A percentile compares a stretch with the other conserved stretches of the same genome.
Evolutionary conservation across 495 filamentous ascomycete species (phyloP).

Genomic region (Friedmanniomyces endolithicus): DNA sequence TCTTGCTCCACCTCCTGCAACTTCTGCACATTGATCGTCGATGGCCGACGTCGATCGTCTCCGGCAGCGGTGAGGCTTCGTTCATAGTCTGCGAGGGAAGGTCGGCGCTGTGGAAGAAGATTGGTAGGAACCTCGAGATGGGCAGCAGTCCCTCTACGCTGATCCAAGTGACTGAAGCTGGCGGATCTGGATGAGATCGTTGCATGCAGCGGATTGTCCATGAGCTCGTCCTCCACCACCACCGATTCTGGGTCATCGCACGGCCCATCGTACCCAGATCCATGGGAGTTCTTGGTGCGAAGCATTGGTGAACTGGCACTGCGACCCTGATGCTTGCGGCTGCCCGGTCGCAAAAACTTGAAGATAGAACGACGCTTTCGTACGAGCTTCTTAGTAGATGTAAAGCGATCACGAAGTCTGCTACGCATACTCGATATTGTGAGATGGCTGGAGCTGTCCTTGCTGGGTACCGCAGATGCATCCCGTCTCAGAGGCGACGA

Average conservation of each 20-base stretch:
- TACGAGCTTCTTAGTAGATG: conserved; percentile 12
- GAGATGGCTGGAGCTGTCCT: conserved; percentile 7
- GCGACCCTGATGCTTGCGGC: conserved; percentile 15
- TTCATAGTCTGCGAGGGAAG: conserved; percentile 18
- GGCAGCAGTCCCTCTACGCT: not conserved
- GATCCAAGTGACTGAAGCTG: conserved; percentile 4
- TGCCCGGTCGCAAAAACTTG: conserved; percentile 17
- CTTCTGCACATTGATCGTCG: conserved; percentile 6
- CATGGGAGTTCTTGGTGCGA: not conserved
- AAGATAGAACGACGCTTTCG: conserved; percentile 19
- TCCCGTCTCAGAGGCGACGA: conserved; percentile 1
- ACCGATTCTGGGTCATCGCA: conserved; percentile 8
- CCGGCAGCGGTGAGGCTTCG: conserved; percentile 12
- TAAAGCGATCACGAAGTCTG: conserved; percentile 10
- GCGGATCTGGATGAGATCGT: not conserved
- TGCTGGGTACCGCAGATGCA: not conserved
- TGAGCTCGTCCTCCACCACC: conserved; percentile 14
- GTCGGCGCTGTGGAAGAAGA: conserved; percentile 3
- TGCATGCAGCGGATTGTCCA: not conserved
- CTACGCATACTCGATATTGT: conserved; percentile 4
- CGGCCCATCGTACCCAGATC: conserved; percentile 6
- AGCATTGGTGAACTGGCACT: conserved; percentile 17
- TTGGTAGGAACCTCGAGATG: not conserved
- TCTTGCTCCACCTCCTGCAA: conserved; percentile 14
- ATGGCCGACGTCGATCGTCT: conserved; percentile 19